Evolutionary conservation across 768 basidiomycete genomes (phyloP).

Genomic region (Paxillus involutus): DNA sequence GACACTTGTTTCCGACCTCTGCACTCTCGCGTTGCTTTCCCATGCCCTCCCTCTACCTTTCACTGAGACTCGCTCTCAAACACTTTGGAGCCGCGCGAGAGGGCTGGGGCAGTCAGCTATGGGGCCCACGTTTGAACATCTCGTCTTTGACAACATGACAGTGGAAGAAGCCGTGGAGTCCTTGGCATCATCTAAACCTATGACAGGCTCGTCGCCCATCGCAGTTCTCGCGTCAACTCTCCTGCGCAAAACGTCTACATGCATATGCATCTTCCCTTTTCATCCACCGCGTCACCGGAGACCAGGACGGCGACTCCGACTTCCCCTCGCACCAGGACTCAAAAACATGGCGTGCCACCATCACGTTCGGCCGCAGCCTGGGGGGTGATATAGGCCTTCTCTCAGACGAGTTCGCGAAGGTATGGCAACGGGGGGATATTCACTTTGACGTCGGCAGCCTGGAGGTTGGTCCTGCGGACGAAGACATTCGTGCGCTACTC

Average conservation of each 20-base stretch:
- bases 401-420: slow-evolving; percentile 54
- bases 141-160: slow-evolving; percentile 51
- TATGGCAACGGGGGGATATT: slow-evolving; percentile 45
- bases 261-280: slow-evolving; percentile 56
- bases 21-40: slow-evolving; percentile 58
- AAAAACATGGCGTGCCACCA: slow-evolving; percentile 45
- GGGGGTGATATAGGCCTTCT: slow-evolving; percentile 58
- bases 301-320: slow-evolving; percentile 11
- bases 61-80: slow-evolving; percentile 40
- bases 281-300: slow-evolving; percentile 40
- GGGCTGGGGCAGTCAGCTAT: slow-evolving; percentile 23
- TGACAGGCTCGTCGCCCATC: slow-evolving; percentile 36
- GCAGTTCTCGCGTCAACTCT: slow-evolving; percentile 50
- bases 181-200: slow-evolving; percentile 24
- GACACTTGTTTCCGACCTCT: slow-evolving; percentile 46
- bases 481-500: slow-evolving; percentile 53
- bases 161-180: slow-evolving; percentile 53
- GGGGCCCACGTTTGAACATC: slow-evolving; percentile 47
- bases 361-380: slow-evolving; percentile 62
- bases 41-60: slow-evolving; percentile 41
- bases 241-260: slow-evolving; percentile 52
- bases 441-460: slow-evolving; percentile 29
- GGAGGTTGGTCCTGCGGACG: slow-evolving; percentile 33
- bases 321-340: slow-evolving; percentile 22
- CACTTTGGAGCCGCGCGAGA: slow-evolving; percentile 43